phyloP scores from a whole-genome alignment of 495 filamentous ascomycete species.

The Neurospora cerealis region DNA sequence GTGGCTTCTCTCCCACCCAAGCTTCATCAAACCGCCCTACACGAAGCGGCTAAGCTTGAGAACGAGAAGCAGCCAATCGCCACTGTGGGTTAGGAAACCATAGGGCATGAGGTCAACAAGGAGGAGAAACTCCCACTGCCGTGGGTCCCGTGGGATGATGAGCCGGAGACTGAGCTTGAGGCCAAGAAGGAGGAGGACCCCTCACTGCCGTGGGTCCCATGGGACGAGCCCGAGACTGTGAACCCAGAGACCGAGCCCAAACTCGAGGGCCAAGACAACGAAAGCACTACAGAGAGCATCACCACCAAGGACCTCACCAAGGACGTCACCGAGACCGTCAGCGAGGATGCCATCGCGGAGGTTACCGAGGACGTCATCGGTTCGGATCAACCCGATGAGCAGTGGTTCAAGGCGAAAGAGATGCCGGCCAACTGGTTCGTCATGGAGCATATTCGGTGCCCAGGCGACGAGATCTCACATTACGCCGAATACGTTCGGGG shows the following conservation, averaged over 20 bases:
- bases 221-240: background rate
- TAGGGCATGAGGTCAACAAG: background rate
- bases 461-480: background rate
- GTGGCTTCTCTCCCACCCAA: background rate
- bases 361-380: background rate
- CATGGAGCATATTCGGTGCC: background rate
- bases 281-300: background rate
- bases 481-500: background rate
- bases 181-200: fast-evolving
- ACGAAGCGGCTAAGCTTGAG: background rate
- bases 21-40: background rate
- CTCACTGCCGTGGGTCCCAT: background rate
- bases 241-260: fast-evolving
- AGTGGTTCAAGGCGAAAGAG: background rate
- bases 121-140: background rate
- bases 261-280: background rate
- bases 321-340: background rate
- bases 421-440: background rate
- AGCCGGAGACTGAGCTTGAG: background rate
- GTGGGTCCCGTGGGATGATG: background rate
- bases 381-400: background rate
- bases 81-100: background rate
- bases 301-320: no score
- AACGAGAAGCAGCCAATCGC: background rate
- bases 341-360: background rate